phyloP scores from a whole-genome alignment of 148 eudicot species.

The Vaccinium myrtillus region DNA sequence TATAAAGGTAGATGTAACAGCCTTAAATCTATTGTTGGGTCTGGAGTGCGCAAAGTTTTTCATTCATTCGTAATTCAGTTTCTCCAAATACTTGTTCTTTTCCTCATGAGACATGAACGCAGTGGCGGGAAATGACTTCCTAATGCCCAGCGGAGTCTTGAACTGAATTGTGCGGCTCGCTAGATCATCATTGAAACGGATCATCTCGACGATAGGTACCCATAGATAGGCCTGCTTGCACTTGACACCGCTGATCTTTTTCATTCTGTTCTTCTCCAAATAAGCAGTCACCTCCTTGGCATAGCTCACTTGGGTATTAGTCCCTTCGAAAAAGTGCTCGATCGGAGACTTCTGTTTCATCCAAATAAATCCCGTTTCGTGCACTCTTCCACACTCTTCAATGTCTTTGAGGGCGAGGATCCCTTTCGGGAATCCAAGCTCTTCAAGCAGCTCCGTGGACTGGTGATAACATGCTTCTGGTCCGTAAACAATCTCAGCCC shows the following conservation, averaged over 20 bases:
- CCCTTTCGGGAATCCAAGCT: too few relatives aligned
- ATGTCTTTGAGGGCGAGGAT: slow-evolving; percentile 61
- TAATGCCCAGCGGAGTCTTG: slow-evolving; percentile 61
- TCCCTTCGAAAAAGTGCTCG: slow-evolving; percentile 64
- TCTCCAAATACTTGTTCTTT: slow-evolving; percentile 26
- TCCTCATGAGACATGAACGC: slow-evolving; percentile 72
- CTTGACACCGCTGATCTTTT: slow-evolving; percentile 77
- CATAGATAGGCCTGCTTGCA: slow-evolving; percentile 62
- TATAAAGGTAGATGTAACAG: not conserved
- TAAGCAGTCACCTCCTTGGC: slow-evolving; percentile 66
- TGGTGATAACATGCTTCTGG: too few relatives aligned
- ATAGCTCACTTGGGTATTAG: slow-evolving; percentile 60
- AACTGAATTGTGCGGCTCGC: slow-evolving; percentile 48
- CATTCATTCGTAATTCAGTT: not conserved
- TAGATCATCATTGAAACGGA: slow-evolving; percentile 33
- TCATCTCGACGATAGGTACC: slow-evolving; percentile 78
- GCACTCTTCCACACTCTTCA: slow-evolving; percentile 73
- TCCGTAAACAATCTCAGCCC: too few relatives aligned
- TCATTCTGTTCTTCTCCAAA: slow-evolving; percentile 62
- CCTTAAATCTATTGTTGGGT: not conserved
- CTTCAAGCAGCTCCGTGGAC: too few relatives aligned
- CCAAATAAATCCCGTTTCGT: slow-evolving; percentile 80
- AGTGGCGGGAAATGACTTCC: slow-evolving; percentile 57
- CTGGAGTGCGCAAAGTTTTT: not conserved
- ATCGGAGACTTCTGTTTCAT: slow-evolving; percentile 72